Evolutionary conservation across 345 rosid genomes (phyloP), one percentile per base, ranked within the genome.

Genomic region (Eucalyptus cloeziana): DNA sequence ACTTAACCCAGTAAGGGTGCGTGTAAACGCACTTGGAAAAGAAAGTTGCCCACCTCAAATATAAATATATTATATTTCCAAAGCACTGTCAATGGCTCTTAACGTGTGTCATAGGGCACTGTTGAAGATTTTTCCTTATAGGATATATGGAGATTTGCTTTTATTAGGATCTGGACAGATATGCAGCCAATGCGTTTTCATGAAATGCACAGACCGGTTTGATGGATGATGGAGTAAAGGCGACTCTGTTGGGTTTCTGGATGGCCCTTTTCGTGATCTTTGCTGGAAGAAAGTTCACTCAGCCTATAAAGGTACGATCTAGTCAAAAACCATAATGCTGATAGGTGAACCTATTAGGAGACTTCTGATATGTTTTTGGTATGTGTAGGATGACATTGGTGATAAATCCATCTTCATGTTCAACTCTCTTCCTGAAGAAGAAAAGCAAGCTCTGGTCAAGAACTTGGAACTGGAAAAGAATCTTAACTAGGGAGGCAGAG

Each of bases 231-330:
- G 97, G 95, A 89, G 91, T 69, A 45, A 96, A 97, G 90, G 94
- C 94, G 50, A 89, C 93, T 83, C 91, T 97, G 87, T 90, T 97
- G n/a, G 99, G 95, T 89, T 94, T 95, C 44, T 96, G 99, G 98
- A 95, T 96, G 97, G 90, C 94, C 17, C 96, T 97, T 64, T 95
- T 96, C 83, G 89, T 94, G 58, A 92, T 97, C 91, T 97, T 97
- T 92, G 96, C 99, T 9, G 99, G 97, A 85, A 93, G 99, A 91
- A 97, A 97, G 90, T 97, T 97, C 89, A 95, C 99, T 69, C 99
- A 96, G 92, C 98, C 98, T 47, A 92, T 97, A 31, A 96, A 97
- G 99, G 99, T 95, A 93, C 52, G 3, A 30, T 90, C 22, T 87
- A 49, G 27, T 71, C 45, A 71, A 71, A 71, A 71, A 71, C 83